phyloP scores from a whole-genome alignment of 75 land plant species.

The Adiantum capillusveneris region DNA sequence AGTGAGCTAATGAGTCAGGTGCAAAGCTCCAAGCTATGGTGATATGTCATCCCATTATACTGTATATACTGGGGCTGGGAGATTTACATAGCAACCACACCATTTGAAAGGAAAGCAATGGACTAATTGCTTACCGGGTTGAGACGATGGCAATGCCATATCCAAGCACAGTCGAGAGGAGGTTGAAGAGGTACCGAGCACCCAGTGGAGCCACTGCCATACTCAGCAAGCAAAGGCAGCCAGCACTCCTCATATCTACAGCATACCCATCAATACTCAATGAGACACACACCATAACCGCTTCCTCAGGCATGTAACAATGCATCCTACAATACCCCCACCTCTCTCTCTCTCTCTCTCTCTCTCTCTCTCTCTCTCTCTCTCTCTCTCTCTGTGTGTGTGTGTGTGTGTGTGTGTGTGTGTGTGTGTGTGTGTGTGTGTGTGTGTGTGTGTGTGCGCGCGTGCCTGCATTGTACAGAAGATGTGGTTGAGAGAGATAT shows the following conservation, averaged over 20 bases:
- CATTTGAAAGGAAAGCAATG: neutral
- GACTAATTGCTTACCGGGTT: conserved; percentile 18
- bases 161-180: conserved; percentile 38
- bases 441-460: neutral
- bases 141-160: conserved; percentile 39
- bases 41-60: no score
- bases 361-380: neutral
- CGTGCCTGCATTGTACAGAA: neutral
- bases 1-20: neutral
- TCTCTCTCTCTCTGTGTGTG: neutral
- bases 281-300: no score
- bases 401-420: neutral
- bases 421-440: neutral
- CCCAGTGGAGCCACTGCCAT: neutral
- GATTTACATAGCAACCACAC: neutral
- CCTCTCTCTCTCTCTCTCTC: neutral
- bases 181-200: conserved; percentile 7
- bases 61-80: no score
- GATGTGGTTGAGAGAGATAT: neutral
- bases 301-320: no score
- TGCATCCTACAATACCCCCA: no score
- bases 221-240: conserved; percentile 16
- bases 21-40: neutral
- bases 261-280: neutral
- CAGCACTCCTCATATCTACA: conserved; percentile 25